These are phyloP conservation scores for Neopestalotiopsis sp. DNA, from an alignment of 2,329 filamentous ascomycete species.

Conservation along the genomic window DNA sequence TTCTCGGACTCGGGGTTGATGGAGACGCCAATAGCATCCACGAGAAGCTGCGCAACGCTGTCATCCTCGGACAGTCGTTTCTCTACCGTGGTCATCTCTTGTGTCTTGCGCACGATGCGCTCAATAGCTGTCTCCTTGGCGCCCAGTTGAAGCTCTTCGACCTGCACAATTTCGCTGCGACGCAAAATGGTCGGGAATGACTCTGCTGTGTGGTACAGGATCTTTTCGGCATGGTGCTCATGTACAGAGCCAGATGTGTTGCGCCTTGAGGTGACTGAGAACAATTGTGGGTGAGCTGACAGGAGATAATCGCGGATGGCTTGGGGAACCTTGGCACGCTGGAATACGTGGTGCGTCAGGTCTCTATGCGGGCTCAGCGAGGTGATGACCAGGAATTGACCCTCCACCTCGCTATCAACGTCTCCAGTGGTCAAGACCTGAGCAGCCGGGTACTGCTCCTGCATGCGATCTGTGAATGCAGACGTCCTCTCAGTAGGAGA, in stretches of 20 bases:
- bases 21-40: slow-evolving; percentile 78
- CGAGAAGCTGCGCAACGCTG: slow-evolving; percentile 69
- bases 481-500: slow-evolving; percentile 76
- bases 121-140: slow-evolving; percentile 90
- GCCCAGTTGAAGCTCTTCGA: slow-evolving; percentile 69
- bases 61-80: slow-evolving; percentile 76
- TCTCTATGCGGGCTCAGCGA: slow-evolving; percentile 84
- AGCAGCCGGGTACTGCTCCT: slow-evolving; percentile 85
- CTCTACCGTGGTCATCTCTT: slow-evolving; percentile 80
- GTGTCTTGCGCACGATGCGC: slow-evolving; percentile 87
- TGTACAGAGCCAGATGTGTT: slow-evolving; percentile 71
- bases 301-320: slow-evolving; percentile 87
- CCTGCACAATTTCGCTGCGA: slow-evolving; percentile 80
- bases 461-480: slow-evolving; percentile 89
- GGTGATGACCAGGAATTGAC: slow-evolving; percentile 86
- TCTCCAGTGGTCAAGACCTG: slow-evolving; percentile 76
- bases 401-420: slow-evolving; percentile 80
- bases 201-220: slow-evolving; percentile 82
- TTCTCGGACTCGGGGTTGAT: slow-evolving; percentile 77
- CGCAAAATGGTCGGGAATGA: slow-evolving; percentile 90
- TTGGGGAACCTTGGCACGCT: slow-evolving; percentile 82
- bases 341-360: slow-evolving; percentile 81
- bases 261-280: slow-evolving; percentile 77
- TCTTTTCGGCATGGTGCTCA: slow-evolving; percentile 83
- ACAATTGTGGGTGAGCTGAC: slow-evolving; percentile 76